These are phyloP conservation scores for Suhomyces coccinellae DNA, from an alignment of 1,139 yeast species.

Conservation along the genomic window DNA sequence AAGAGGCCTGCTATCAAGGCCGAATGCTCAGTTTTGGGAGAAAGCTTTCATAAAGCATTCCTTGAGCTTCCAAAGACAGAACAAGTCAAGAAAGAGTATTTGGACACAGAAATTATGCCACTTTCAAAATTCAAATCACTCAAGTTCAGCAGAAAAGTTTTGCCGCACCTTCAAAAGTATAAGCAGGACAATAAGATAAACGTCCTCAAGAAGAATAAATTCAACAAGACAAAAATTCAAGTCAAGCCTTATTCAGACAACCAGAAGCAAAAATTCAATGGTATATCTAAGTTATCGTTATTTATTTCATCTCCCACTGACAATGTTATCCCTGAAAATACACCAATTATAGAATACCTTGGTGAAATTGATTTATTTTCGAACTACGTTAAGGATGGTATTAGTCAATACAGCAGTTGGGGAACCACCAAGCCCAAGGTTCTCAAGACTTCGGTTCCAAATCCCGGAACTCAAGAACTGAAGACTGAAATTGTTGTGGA, in stretches of 20 bases:
- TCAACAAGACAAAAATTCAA: conserved; percentile 32
- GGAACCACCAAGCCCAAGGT: conserved; percentile 87
- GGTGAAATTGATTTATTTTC: conserved; percentile 73
- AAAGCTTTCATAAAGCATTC: conserved; percentile 18
- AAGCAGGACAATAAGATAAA: conserved; percentile 27
- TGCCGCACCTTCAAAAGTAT: conserved; percentile 38
- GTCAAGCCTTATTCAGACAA: conserved; percentile 54
- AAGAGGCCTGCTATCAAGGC: conserved; percentile 39
- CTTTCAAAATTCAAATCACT: conserved; percentile 29
- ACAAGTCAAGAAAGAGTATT: conserved; percentile 12
- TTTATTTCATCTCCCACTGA: conserved; percentile 35
- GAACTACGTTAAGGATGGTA: conserved; percentile 60
- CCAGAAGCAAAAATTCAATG: conserved; percentile 65
- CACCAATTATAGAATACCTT: conserved; percentile 60
- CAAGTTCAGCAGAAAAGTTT: conserved; percentile 32
- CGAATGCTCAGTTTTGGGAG: conserved; percentile 25
- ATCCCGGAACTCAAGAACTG: neutral
- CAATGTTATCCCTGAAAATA: conserved; percentile 43
- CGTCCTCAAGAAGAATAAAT: conserved; percentile 19
- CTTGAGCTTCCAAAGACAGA: conserved; percentile 16
- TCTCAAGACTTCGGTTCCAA: conserved; percentile 45
- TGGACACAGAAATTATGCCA: conserved; percentile 27
- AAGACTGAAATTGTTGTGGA: conserved; percentile 64
- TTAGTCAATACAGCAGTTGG: conserved; percentile 78
- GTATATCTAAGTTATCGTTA: conserved; percentile 70